Conservation (phyloP, 208 protist species). For the Crithidia thermophila region DNA sequence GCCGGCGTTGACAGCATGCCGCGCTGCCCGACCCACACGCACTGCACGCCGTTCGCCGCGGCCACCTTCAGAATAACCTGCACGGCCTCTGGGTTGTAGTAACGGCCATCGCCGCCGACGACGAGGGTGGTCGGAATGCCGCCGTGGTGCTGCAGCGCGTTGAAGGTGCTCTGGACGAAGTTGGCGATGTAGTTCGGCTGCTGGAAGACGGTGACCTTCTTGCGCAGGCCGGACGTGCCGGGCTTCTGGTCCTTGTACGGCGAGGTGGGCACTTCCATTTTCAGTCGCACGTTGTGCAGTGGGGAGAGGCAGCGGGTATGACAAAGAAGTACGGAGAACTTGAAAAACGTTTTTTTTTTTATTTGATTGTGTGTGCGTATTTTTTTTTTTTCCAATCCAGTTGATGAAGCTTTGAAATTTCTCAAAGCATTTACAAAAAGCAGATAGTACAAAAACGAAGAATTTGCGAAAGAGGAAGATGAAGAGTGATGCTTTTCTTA, state of each 20-base stretch:
- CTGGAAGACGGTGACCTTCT: slow-evolving; percentile 94
- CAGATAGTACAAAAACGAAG: neutral
- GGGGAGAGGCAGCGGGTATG: neutral
- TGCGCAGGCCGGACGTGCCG: slow-evolving; percentile 96
- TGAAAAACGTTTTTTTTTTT: neutral
- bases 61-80: slow-evolving; percentile 96
- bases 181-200: slow-evolving; percentile 96
- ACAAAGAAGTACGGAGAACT: neutral
- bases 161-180: slow-evolving; percentile 97
- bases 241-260: slow-evolving; percentile 93
- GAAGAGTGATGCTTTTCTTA: no score
- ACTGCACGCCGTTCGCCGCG: slow-evolving; percentile 91
- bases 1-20: slow-evolving; percentile 97
- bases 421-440: no score
- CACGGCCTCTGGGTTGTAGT: slow-evolving; percentile 91
- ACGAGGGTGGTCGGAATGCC: slow-evolving; percentile 83
- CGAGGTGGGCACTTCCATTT: slow-evolving; percentile 48
- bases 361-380: neutral
- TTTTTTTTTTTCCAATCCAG: neutral
- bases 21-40: slow-evolving; percentile 91
- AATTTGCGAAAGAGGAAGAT: neutral
- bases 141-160: slow-evolving; percentile 71
- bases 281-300: neutral
- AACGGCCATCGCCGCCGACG: slow-evolving; percentile 97
- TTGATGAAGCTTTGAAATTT: neutral